These are phyloP conservation scores for Pleurotus tuoliensis DNA, from an alignment of 768 basidiomycete species.

Conservation along the genomic window DNA sequence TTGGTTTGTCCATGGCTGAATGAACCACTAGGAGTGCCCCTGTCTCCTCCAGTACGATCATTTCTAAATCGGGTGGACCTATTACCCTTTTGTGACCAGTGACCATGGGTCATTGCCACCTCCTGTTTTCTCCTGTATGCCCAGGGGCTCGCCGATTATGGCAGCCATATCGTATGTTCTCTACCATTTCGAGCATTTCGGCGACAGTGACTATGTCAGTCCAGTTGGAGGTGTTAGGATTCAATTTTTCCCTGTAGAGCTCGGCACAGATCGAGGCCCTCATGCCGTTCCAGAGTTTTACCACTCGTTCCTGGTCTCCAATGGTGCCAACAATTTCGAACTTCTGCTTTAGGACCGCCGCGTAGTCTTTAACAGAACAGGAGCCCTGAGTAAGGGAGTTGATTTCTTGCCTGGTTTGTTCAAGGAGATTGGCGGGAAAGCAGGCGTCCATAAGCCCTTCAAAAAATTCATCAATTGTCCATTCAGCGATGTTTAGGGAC, in stretches of 20 bases:
- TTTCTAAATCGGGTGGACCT: not conserved
- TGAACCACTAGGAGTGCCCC: not conserved
- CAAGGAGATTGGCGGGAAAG: slow-evolving; percentile 26
- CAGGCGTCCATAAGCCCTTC: slow-evolving; percentile 30
- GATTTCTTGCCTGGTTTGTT: slow-evolving; percentile 16
- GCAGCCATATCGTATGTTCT: slow-evolving; percentile 5
- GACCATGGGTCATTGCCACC: too few species aligned
- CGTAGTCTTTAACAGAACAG: slow-evolving; percentile 24
- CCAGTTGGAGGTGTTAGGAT: slow-evolving; percentile 20
- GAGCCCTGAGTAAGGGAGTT: slow-evolving; percentile 17
- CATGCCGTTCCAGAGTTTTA: slow-evolving; percentile 31
- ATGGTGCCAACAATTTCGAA: slow-evolving; percentile 27
- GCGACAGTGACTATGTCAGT: slow-evolving; percentile 22
- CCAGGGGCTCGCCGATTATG: not conserved
- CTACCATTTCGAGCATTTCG: slow-evolving; percentile 26
- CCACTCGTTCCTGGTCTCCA: slow-evolving; percentile 21
- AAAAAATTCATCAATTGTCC: slow-evolving; percentile 26
- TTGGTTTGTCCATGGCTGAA: too few species aligned
- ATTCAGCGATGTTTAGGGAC: slow-evolving; percentile 17
- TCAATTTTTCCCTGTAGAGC: slow-evolving; percentile 24
- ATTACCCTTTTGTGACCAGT: not conserved
- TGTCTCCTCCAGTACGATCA: not conserved
- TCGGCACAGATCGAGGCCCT: slow-evolving; percentile 19
- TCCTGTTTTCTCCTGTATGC: not conserved
- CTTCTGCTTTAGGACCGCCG: slow-evolving; percentile 27